Base-by-base conservation (phyloP, 2,329 filamentous ascomycete genomes). In the Colletotrichum nymphaeae region DNA sequence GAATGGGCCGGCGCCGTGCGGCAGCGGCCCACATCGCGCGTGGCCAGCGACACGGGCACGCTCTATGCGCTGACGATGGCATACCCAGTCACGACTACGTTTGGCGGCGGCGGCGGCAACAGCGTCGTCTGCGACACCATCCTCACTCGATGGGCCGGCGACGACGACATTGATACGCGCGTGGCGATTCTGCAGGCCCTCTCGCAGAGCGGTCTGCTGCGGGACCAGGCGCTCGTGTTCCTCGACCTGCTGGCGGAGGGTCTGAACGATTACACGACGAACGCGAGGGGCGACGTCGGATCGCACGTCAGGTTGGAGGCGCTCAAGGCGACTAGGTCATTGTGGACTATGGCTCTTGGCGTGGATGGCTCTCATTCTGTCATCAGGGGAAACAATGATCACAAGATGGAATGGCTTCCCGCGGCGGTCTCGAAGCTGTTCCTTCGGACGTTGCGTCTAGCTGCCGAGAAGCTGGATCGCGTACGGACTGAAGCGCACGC, bases 261-360 rank as follows among this genome's bases (percentile, higher is more conserved):
- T 0, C 83, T 99, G 32, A 93, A 96, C 76, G 95, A 99, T 80
- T 98, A 98, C 79, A 97, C 94, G 0, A 95, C 94, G 4, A 96
- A 94, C 76, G 92, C 95, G 16, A 88, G 95, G 69, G 97, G 97
- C 19, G 97, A 99, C 79, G 89, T 98, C 62, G 97, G 97, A 5
- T 97, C 95, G 0, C 90, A 95, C 65, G 93, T 97, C 4, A 90
- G 97, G 4, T 85, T 96, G 5, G 93, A 95, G 81, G 95, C 94
- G 28, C 88, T 98, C 14, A 88, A 92, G 80, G 95, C 94, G 19
- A 90, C 96, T 1, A 90, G 90, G 73, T 91, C 90, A 2, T 86
- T 95, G 1, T 91, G 88, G 83, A 79, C 79, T 42, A 69, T 75
- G 8, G 52, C 71, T 22, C 22, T 70, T 2, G 67, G 55, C 4